Percentiles rank a stretch among this genome's conserved stretches.
These are phyloP conservation scores for Fusarium staphyleae DNA, from an alignment of 2,329 filamentous ascomycete genomes.

Conservation along the genomic window DNA sequence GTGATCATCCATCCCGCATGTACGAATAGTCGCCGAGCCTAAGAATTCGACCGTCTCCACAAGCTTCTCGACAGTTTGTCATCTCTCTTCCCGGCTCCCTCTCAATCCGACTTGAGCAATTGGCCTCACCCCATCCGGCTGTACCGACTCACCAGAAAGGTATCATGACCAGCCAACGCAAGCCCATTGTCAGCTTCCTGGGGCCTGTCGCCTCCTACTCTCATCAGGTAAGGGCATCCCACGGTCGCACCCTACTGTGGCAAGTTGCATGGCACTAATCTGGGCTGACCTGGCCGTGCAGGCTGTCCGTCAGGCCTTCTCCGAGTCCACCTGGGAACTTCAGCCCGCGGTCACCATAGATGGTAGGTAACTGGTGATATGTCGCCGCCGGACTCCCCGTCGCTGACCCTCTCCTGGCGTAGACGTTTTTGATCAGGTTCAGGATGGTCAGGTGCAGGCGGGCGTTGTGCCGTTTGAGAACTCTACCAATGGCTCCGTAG, in stretches of 20 bases:
- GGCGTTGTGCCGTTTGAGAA: constrained; percentile 97
- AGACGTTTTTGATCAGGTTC: constrained; percentile 84
- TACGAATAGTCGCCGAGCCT: constrained; percentile 1
- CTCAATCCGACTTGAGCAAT: constrained; percentile 4
- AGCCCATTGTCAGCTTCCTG: constrained; percentile 57
- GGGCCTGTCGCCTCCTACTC: constrained; percentile 59
- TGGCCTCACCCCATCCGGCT: constrained; percentile 8
- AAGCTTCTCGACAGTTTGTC: background rate
- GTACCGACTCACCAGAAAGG: constrained; percentile 15
- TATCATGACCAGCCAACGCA: constrained; percentile 42
- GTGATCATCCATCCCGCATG: constrained; percentile 1
- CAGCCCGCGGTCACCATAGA: constrained; percentile 61
- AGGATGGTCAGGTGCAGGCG: constrained; percentile 66
- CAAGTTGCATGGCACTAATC: constrained; percentile 30
- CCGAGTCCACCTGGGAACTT: constrained; percentile 56
- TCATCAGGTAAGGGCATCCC: constrained; percentile 53
- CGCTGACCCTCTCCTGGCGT: constrained; percentile 16
- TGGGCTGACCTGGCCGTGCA: constrained; percentile 38
- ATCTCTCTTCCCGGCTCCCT: background rate
- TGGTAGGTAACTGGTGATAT: constrained; percentile 43
- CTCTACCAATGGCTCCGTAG: constrained; percentile 90
- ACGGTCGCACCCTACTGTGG: constrained; percentile 3
- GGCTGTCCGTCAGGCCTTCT: constrained; percentile 58
- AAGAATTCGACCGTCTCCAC: background rate
- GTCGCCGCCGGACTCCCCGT: background rate